These are phyloP conservation scores for Combretum micranthum DNA, from an alignment of 345 rosid species.

Conservation along the genomic window DNA sequence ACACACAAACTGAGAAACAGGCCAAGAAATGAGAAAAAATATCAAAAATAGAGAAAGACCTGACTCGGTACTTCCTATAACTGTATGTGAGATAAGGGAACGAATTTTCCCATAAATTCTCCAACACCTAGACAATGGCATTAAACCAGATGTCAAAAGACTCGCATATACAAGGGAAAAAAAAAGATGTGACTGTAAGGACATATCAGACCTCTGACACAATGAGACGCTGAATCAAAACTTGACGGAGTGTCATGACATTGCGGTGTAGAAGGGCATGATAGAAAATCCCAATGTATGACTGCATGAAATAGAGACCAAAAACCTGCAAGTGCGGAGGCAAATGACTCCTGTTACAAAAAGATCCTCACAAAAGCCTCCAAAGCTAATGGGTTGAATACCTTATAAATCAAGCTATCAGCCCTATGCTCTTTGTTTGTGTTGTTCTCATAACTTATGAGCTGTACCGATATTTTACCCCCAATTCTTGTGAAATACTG, in stretches of 20 bases:
- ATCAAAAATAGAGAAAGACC: slow-evolving; percentile 30
- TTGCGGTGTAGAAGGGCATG: slow-evolving; percentile 87
- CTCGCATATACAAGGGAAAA: slow-evolving; percentile 4
- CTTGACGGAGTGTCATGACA: slow-evolving; percentile 75
- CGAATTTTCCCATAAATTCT: slow-evolving; percentile 69
- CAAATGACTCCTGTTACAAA: not conserved
- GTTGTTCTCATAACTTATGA: slow-evolving; percentile 67
- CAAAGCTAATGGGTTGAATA: slow-evolving; percentile 12
- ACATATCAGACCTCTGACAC: slow-evolving; percentile 27
- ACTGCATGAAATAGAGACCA: slow-evolving; percentile 93
- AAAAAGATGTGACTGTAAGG: slow-evolving; percentile 1
- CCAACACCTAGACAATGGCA: slow-evolving; percentile 47
- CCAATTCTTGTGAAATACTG: slow-evolving; percentile 72
- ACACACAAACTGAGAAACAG: not conserved
- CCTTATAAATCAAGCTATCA: slow-evolving; percentile 91
- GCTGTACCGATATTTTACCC: slow-evolving; percentile 74
- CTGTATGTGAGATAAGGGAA: slow-evolving; percentile 78
- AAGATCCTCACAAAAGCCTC: not conserved
- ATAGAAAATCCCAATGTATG: slow-evolving; percentile 90
- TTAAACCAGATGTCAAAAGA: slow-evolving; percentile 6
- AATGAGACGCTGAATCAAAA: slow-evolving; percentile 71
- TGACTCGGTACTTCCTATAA: slow-evolving; percentile 62
- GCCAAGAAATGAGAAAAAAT: not conserved
- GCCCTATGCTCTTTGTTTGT: slow-evolving; percentile 67
- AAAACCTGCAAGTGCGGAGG: slow-evolving; percentile 57